Conservation (phyloP, 257 asterid species). For the Rauvolfia tetraphylla region DNA sequence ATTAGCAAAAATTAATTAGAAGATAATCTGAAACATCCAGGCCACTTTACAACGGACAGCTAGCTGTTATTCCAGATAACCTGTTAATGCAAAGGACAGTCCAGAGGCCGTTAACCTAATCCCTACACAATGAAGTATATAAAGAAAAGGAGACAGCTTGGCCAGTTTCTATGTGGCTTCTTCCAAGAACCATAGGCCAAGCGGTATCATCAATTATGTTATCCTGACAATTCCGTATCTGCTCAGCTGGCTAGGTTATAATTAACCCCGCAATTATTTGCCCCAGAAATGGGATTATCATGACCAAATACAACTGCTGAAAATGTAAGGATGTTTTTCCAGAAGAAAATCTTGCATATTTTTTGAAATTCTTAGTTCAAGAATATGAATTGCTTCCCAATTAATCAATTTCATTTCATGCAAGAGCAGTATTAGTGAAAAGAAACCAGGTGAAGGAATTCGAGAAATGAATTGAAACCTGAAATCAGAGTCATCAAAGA, state of each 20-base stretch:
- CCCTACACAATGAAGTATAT: background rate
- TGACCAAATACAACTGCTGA: background rate
- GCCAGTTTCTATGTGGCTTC: constrained; percentile 3
- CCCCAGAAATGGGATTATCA: background rate
- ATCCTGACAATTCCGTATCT: background rate
- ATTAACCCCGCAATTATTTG: background rate
- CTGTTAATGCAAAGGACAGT: constrained; percentile 5
- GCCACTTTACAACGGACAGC: background rate
- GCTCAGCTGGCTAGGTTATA: background rate
- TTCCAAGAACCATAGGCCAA: constrained; percentile 1
- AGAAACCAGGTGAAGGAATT: background rate
- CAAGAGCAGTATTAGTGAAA: background rate
- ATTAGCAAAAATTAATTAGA: too few relatives aligned
- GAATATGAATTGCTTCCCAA: background rate
- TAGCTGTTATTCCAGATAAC: constrained; percentile 11
- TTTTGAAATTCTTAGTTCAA: background rate
- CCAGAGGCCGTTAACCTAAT: constrained; percentile 15
- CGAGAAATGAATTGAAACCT: constrained; percentile 36
- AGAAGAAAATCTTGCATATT: background rate
- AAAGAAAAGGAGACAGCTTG: constrained; percentile 11
- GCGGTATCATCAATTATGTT: background rate
- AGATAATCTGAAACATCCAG: background rate
- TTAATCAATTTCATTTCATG: background rate
- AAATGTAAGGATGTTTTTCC: background rate
- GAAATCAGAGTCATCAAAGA: constrained; percentile 79